These are phyloP conservation scores for Scenedesmus sp. DNA, from an alignment of 163 green algal species.

Conservation along the genomic window DNA sequence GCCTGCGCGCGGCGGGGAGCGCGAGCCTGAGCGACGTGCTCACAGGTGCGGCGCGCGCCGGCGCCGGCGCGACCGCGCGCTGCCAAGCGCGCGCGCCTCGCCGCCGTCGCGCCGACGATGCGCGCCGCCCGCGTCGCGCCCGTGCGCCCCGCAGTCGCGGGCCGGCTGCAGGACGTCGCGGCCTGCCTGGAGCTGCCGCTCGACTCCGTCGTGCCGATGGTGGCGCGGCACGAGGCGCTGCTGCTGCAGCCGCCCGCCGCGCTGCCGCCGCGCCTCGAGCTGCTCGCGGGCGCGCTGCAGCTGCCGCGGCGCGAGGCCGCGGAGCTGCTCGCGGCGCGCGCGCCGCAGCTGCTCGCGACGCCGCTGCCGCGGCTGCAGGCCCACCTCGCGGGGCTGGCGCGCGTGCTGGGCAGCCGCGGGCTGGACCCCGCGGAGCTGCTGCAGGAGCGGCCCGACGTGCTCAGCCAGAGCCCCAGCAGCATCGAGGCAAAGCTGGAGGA, in stretches of 20 bases:
- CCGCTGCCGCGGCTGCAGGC: conserved; percentile 14
- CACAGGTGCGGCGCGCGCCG: conserved; percentile 5
- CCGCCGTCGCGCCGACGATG: too few species aligned
- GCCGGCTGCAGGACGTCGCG: conserved; percentile 19
- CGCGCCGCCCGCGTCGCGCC: too few species aligned
- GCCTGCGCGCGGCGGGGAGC: conserved; percentile 4
- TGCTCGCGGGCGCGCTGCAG: conserved; percentile 25
- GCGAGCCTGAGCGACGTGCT: conserved; percentile 18
- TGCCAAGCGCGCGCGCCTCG: too few species aligned
- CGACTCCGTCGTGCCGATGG: conserved; percentile 14
- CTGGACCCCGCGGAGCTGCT: conserved; percentile 18
- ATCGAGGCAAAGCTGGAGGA: conserved; percentile 39
- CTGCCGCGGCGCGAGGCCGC: conserved; percentile 24
- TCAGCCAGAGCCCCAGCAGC: conserved; percentile 27
- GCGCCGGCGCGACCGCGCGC: too few species aligned
- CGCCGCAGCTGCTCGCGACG: conserved; percentile 39
- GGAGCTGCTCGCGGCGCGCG: conserved; percentile 5
- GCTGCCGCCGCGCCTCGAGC: conserved; percentile 13
- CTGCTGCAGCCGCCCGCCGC: conserved; percentile 27
- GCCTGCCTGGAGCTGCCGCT: conserved; percentile 3
- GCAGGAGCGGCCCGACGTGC: conserved; percentile 34
- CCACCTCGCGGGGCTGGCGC: not conserved
- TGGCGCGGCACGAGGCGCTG: conserved; percentile 40
- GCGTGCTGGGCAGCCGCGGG: conserved; percentile 31
- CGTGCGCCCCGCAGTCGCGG: not conserved